A percentile compares a stretch with the other conserved stretches of the same genome.
These are phyloP conservation scores for Plectosphaerella plurivora DNA, from an alignment of 2,329 filamentous ascomycete species.

Conservation along the genomic window DNA sequence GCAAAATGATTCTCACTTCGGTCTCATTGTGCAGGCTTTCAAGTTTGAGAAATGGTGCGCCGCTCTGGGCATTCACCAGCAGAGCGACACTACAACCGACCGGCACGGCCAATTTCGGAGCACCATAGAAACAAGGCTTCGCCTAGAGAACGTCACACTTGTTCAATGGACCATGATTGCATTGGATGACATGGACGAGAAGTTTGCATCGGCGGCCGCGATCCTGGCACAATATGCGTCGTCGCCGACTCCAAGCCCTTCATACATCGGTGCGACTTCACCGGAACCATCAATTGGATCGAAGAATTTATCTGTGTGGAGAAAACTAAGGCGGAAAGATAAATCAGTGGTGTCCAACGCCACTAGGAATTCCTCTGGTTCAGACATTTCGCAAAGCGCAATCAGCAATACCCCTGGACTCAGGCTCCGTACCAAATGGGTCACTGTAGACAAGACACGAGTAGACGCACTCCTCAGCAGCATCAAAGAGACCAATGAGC, in stretches of 20 bases:
- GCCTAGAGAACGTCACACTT: background rate
- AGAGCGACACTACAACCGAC: background rate
- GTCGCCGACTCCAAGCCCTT: too few relatives aligned
- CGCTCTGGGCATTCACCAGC: background rate
- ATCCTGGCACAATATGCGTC: background rate
- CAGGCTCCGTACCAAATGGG: background rate
- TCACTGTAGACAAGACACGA: background rate
- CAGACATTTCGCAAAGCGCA: background rate
- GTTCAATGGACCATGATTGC: background rate
- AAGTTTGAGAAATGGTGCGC: background rate
- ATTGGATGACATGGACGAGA: background rate
- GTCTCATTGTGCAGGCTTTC: background rate
- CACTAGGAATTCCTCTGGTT: too few relatives aligned
- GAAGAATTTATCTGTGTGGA: background rate
- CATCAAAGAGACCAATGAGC: background rate
- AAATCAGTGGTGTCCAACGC: background rate
- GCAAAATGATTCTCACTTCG: background rate
- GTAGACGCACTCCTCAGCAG: background rate
- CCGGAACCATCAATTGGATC: too few relatives aligned
- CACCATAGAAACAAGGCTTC: background rate
- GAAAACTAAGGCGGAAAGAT: background rate
- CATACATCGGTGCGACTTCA: too few relatives aligned
- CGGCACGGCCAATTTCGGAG: background rate
- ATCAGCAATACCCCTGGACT: background rate
- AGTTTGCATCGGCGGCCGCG: background rate